These are phyloP conservation scores for Tylopilus intermedius DNA, from an alignment of 768 basidiomycete genomes.

Conservation along the genomic window DNA sequence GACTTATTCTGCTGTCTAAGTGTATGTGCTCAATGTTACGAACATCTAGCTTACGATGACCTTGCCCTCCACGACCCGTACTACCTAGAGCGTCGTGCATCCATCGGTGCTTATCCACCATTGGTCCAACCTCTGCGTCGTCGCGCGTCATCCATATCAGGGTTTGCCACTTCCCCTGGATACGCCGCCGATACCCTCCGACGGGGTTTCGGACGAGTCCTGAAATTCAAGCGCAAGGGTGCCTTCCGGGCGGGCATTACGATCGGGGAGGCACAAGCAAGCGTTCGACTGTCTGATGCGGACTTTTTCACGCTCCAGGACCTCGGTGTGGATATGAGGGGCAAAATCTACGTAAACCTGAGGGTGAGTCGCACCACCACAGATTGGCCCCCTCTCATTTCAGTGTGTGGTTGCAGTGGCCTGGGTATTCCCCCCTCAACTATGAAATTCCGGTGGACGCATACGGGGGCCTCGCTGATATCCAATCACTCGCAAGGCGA, in stretches of 20 bases:
- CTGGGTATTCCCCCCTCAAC: slow-evolving; percentile 62
- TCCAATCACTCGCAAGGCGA: slow-evolving; percentile 64
- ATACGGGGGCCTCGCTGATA: slow-evolving; percentile 58
- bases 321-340: slow-evolving; percentile 56
- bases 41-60: slow-evolving; percentile 50
- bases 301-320: slow-evolving; percentile 62
- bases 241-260: slow-evolving; percentile 60
- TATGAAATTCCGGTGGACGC: slow-evolving; percentile 72
- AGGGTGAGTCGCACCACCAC: slow-evolving; percentile 40
- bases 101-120: slow-evolving; percentile 17
- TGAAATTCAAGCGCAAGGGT: slow-evolving; percentile 75
- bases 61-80: slow-evolving; percentile 44
- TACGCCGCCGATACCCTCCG: slow-evolving; percentile 42
- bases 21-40: background rate
- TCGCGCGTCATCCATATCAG: slow-evolving; percentile 39
- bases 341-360: slow-evolving; percentile 57
- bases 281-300: slow-evolving; percentile 53
- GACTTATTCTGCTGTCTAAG: slow-evolving; percentile 8
- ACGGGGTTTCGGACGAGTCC: slow-evolving; percentile 43
- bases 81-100: slow-evolving; percentile 33
- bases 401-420: slow-evolving; percentile 46
- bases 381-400: background rate
- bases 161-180: slow-evolving; percentile 31
- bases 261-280: slow-evolving; percentile 64
- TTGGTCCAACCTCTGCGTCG: slow-evolving; percentile 25